Evolutionary conservation across 257 asterid species (phyloP).

Genomic region (Lavandula angustifolia): DNA sequence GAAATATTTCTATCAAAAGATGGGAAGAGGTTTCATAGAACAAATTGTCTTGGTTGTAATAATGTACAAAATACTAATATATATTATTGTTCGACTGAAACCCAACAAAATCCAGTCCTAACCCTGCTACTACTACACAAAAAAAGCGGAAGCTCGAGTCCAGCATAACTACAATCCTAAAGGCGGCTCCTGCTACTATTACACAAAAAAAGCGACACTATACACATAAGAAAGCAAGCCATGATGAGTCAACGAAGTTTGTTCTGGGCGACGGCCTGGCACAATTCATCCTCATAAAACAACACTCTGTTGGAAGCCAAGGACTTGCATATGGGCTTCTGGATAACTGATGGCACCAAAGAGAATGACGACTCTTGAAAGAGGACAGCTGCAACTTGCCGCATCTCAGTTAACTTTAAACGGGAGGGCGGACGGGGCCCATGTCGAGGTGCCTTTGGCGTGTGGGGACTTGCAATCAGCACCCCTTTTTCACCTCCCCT

Average conservation of each 20-base stretch:
- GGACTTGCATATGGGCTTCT: constrained; percentile 73
- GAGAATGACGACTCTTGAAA: constrained; percentile 71
- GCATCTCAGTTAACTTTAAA: constrained; percentile 68
- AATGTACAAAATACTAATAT: constrained; percentile 37
- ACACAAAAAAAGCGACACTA: constrained; percentile 24
- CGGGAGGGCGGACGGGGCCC: constrained; percentile 89
- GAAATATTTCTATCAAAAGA: too few relatives aligned
- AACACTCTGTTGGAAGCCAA: constrained; percentile 82
- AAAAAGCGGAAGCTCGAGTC: constrained; percentile 30
- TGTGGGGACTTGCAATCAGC: constrained; percentile 58
- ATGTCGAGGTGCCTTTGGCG: constrained; percentile 94
- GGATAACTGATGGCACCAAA: constrained; percentile 66
- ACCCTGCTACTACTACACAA: constrained; percentile 24
- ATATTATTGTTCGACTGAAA: constrained; percentile 37
- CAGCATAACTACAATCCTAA: constrained; percentile 41
- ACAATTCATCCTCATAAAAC: constrained; percentile 87
- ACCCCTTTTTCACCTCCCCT: constrained; percentile 52
- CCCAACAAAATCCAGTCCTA: constrained; percentile 28
- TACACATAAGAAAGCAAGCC: constrained; percentile 38
- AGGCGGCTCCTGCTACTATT: constrained; percentile 21
- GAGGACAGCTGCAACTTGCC: constrained; percentile 88
- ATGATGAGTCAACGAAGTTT: constrained; percentile 62
- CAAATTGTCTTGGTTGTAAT: not conserved
- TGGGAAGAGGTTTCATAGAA: not conserved
- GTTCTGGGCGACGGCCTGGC: constrained; percentile 98